Conservation (phyloP, 345 rosid species). For the Corchorus olitorius region DNA sequence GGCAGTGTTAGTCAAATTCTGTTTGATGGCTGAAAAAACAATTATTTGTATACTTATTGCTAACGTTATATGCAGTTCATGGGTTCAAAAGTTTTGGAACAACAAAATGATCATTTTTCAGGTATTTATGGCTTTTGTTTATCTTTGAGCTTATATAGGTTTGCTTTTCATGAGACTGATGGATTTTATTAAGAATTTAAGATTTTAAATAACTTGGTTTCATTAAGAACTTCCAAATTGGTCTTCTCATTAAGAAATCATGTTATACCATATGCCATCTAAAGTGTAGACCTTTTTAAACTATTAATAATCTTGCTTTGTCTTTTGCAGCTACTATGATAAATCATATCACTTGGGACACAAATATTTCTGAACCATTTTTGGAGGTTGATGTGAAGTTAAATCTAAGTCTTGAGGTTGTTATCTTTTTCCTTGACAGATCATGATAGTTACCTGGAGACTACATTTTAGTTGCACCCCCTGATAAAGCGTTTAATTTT, state of each 20-base stretch:
- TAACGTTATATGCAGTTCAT: conserved; percentile 50
- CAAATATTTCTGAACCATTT: conserved; percentile 54
- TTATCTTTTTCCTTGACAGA: conserved; percentile 13
- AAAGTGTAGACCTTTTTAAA: conserved; percentile 10
- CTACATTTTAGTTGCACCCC: neutral
- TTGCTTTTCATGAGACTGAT: neutral
- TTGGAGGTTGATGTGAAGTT: conserved; percentile 73
- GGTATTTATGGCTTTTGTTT: conserved; percentile 37
- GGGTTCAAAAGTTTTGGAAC: conserved; percentile 71
- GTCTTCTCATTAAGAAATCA: neutral
- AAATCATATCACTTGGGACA: conserved; percentile 73
- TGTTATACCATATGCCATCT: neutral
- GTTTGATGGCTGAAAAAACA: conserved; percentile 4
- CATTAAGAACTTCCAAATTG: no score
- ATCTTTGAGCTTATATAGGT: conserved; percentile 5
- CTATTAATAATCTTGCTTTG: conserved; percentile 17
- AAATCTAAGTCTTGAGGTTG: conserved; percentile 72
- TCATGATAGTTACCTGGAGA: conserved; percentile 9
- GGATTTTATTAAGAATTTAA: neutral
- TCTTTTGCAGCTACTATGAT: conserved; percentile 62
- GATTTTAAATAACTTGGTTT: neutral
- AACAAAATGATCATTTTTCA: conserved; percentile 70
- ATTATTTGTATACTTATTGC: conserved; percentile 6
- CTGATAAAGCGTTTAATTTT: neutral
- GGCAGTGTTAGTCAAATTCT: neutral